phyloP scores from a whole-genome alignment of 2,329 filamentous ascomycete genomes.

The Alternaria novae-zelandiae region DNA sequence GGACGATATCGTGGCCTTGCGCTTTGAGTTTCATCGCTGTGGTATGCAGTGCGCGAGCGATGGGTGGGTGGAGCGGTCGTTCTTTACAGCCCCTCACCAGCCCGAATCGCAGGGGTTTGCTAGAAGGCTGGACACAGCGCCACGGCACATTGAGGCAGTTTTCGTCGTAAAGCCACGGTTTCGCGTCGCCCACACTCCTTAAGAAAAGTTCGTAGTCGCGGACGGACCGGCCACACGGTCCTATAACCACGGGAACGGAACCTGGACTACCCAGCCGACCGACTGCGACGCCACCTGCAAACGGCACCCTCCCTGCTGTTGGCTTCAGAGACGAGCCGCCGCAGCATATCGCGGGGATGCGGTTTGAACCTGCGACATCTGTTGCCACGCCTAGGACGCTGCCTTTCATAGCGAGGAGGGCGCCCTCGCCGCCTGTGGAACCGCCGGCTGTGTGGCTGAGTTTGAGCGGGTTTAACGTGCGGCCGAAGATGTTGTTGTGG shows the following conservation, averaged over 20 bases:
- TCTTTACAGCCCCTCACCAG: slow-evolving; percentile 56
- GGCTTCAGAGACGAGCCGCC: slow-evolving; percentile 58
- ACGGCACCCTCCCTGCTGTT: slow-evolving; percentile 60
- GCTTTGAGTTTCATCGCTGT: slow-evolving; percentile 49
- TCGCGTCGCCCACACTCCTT: slow-evolving; percentile 47
- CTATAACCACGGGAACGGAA: slow-evolving; percentile 49
- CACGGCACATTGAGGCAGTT: slow-evolving; percentile 55
- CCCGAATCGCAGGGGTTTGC: slow-evolving; percentile 54
- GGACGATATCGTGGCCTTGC: slow-evolving; percentile 54
- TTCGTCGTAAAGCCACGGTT: slow-evolving; percentile 57
- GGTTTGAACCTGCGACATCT: slow-evolving; percentile 68
- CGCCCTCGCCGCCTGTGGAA: slow-evolving; percentile 69
- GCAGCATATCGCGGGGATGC: slow-evolving; percentile 83
- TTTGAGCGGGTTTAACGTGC: slow-evolving; percentile 69
- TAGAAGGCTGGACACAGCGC: slow-evolving; percentile 40
- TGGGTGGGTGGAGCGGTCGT: slow-evolving; percentile 60
- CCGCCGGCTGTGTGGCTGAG: slow-evolving; percentile 67
- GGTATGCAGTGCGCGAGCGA: slow-evolving; percentile 54
- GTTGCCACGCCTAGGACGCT: slow-evolving; percentile 67
- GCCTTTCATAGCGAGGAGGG: slow-evolving; percentile 64
- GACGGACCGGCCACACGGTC: slow-evolving; percentile 53
- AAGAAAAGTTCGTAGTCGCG: slow-evolving; percentile 53
- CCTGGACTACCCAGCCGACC: slow-evolving; percentile 40
- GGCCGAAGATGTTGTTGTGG: slow-evolving; percentile 67
- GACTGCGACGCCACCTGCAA: slow-evolving; percentile 33